These are phyloP conservation scores for Hibiscus mutabilis DNA, from an alignment of 345 rosid species.

Conservation along the genomic window DNA sequence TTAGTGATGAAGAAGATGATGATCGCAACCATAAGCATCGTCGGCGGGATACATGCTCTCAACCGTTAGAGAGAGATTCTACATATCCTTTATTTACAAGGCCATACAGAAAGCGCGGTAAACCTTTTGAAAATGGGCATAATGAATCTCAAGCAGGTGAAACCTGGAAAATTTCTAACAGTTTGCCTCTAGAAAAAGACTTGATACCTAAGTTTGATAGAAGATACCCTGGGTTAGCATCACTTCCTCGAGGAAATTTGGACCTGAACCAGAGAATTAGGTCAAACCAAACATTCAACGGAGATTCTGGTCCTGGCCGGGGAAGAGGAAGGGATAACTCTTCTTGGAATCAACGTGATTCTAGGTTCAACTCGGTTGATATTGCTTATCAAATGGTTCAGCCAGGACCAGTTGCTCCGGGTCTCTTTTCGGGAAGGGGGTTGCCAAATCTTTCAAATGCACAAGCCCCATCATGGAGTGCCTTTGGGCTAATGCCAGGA, in stretches of 20 bases:
- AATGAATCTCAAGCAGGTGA: slow-evolving; percentile 50
- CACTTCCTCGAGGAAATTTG: slow-evolving; percentile 40
- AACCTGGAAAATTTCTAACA: slow-evolving; percentile 34
- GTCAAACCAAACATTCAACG: slow-evolving; percentile 44
- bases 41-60: slow-evolving; percentile 59
- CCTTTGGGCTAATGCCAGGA: slow-evolving; percentile 74
- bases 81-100: slow-evolving; percentile 50
- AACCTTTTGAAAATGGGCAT: slow-evolving; percentile 59
- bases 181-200: slow-evolving; percentile 37
- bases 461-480: slow-evolving; percentile 63
- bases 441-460: slow-evolving; percentile 50
- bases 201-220: slow-evolving; percentile 45
- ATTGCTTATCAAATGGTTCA: slow-evolving; percentile 72
- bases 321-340: slow-evolving; percentile 83
- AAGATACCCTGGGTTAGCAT: slow-evolving; percentile 43
- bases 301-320: slow-evolving; percentile 62
- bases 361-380: slow-evolving; percentile 57
- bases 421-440: slow-evolving; percentile 70
- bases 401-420: slow-evolving; percentile 42
- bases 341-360: slow-evolving; percentile 65
- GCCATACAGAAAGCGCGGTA: slow-evolving; percentile 59
- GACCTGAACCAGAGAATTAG: slow-evolving; percentile 59
- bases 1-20: slow-evolving; percentile 96
- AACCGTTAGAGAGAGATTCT: slow-evolving; percentile 63
- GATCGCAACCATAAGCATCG: slow-evolving; percentile 99